Percentiles rank a stretch among this genome's conserved stretches.
phyloP scores from a whole-genome alignment of 106 monocot genomes.

The Narthecium ossifragum region DNA sequence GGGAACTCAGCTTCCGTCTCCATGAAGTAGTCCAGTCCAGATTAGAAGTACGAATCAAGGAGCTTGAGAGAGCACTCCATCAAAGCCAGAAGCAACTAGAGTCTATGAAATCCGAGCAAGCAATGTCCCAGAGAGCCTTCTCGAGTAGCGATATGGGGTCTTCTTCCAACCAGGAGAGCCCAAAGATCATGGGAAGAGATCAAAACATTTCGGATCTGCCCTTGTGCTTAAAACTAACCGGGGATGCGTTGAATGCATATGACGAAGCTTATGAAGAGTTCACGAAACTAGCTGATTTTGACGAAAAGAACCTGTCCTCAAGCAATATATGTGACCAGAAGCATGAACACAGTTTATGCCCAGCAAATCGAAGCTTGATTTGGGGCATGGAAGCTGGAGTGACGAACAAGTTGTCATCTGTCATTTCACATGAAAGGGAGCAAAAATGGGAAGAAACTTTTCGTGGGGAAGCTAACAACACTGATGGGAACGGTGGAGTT shows the following conservation, averaged over 20 bases:
- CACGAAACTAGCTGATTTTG: constrained; percentile 11
- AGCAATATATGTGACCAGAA: too few species aligned
- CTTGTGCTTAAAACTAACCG: constrained; percentile 48
- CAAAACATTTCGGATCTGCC: constrained; percentile 16
- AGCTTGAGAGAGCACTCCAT: constrained; percentile 54
- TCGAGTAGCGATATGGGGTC: constrained; percentile 44
- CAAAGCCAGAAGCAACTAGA: constrained; percentile 37
- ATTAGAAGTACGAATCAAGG: constrained; percentile 59
- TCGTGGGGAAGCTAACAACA: not conserved
- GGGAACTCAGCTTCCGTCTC: constrained; percentile 63
- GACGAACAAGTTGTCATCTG: not conserved
- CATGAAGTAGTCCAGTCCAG: constrained; percentile 59
- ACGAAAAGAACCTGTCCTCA: constrained; percentile 8
- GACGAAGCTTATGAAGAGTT: constrained; percentile 73
- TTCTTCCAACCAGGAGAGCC: constrained; percentile 38
- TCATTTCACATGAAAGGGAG: not conserved
- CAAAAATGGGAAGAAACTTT: constrained; percentile 14
- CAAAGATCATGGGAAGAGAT: constrained; percentile 11
- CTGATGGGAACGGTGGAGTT: not conserved
- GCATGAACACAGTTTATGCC: constrained; percentile 11
- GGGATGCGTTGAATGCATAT: constrained; percentile 69
- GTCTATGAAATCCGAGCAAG: constrained; percentile 21
- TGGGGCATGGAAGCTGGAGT: constrained; percentile 17
- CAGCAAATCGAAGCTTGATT: constrained; percentile 8
- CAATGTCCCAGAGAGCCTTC: constrained; percentile 21